Evolutionary conservation across 768 basidiomycete species (phyloP), one percentile per base, ranked within the genome.

Genomic region (Stropharia rugosoannulata): DNA sequence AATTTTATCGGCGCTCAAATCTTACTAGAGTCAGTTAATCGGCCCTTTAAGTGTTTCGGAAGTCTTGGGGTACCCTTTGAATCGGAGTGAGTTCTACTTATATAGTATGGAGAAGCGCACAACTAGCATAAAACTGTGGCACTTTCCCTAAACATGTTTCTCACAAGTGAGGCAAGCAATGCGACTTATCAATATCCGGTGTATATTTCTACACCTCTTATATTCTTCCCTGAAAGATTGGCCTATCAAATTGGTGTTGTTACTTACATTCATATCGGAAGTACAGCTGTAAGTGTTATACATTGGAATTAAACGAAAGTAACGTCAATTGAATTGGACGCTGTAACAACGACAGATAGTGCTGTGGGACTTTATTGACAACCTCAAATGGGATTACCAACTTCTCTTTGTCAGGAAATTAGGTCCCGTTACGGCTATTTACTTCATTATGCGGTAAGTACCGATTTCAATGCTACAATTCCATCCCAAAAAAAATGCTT

Each of bases 401-500:
- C 53, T 62, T 15, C 47, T 58, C 37, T 45, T 53, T 22, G 39
- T 41, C 15, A 39, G 50, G 9, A 57, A 55, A 29, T 15, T 57
- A 25, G 37, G 49, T 39, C n/a, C 55, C 13, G 56, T 56, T 6
- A 49, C 58, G 4, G 41, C 54, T 25, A 56, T 61, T 6, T 64
- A 64, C 45, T 58, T 59, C 40, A 29, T 58, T 39, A 58, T 56
- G 4, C 48, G 63, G 63, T 61, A 47, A 8, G 51, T 38, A n/a
- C n/a, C 18, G 18, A 38, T 3, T 15, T n/a, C n/a, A 47, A 6
- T n/a, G 4, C 5, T 15, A 10, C 13, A 8, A 22, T 22, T 22
- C 2, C 22, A 4, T 22, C 22, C 4, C n/a, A 1, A 18, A 32
- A 25, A 13, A 8, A 37, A 15, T n/a, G 25, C 8, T 36, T 5